These are phyloP conservation scores for Detonula confervacea DNA, from an alignment of 352 stramenopile species.

Conservation along the genomic window DNA sequence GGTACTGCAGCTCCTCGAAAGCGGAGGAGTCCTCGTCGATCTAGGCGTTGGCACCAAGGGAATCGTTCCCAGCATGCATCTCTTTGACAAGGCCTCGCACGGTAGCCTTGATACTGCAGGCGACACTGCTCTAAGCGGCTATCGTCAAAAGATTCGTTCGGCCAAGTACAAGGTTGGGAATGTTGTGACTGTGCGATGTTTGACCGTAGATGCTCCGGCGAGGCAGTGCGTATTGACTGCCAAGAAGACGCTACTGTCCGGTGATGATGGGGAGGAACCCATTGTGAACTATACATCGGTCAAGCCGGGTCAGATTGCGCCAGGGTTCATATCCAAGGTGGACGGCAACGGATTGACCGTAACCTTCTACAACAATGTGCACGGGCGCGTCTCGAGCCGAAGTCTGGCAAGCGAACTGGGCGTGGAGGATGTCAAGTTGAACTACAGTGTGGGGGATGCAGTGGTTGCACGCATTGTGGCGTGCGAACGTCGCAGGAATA, in stretches of 20 bases:
- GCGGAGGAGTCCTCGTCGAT: constrained; percentile 74
- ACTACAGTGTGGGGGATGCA: constrained; percentile 82
- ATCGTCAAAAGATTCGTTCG: constrained; percentile 70
- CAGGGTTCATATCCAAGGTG: constrained; percentile 94
- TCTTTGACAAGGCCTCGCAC: constrained; percentile 76
- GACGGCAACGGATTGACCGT: constrained; percentile 92
- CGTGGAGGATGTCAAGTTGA: constrained; percentile 78
- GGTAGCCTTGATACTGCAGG: constrained; percentile 25
- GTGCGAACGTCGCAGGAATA: constrained; percentile 51
- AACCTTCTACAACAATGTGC: constrained; percentile 95
- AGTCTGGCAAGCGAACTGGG: constrained; percentile 85
- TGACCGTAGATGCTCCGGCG: constrained; percentile 61
- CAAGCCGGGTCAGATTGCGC: constrained; percentile 84
- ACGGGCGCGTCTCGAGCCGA: constrained; percentile 90
- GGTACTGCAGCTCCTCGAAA: constrained; percentile 64
- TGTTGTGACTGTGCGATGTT: constrained; percentile 75
- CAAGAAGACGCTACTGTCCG: constrained; percentile 90
- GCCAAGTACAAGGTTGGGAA: constrained; percentile 78
- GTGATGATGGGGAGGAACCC: constrained; percentile 87
- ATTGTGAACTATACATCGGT: constrained; percentile 76
- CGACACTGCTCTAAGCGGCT: constrained; percentile 50
- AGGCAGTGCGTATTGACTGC: constrained; percentile 84
- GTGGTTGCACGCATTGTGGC: constrained; percentile 62
- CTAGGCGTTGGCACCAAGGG: constrained; percentile 68
- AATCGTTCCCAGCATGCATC: constrained; percentile 73